Conservation (phyloP, 2,329 filamentous ascomycete genomes). For the Stagonosporopsis vannaccii region DNA sequence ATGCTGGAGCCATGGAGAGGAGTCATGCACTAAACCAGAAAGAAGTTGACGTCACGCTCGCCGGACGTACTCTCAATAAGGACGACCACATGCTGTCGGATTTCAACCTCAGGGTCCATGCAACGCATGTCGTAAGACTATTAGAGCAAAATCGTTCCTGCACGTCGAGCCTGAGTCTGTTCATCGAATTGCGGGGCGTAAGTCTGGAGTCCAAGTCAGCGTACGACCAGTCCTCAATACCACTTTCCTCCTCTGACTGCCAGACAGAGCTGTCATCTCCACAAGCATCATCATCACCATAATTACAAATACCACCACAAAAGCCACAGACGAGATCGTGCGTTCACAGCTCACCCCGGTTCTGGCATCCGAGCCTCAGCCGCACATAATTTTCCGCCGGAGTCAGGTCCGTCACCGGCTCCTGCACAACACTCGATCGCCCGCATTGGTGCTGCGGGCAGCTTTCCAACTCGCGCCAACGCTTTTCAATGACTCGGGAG, state of each 20-base stretch:
- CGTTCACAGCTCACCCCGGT: background rate
- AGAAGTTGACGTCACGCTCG: background rate
- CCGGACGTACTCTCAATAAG: background rate
- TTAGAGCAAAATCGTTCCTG: background rate
- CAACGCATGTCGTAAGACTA: too few species aligned
- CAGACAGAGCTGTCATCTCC: background rate
- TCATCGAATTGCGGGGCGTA: background rate
- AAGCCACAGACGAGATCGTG: background rate
- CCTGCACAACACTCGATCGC: background rate
- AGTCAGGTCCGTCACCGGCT: background rate
- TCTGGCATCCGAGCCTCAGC: background rate
- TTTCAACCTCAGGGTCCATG: background rate
- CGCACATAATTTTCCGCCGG: background rate
- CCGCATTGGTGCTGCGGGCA: background rate
- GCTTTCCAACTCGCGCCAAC: background rate
- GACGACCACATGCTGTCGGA: background rate
- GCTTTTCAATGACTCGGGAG: background rate
- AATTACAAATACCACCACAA: background rate
- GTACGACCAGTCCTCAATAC: background rate
- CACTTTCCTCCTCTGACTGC: background rate
- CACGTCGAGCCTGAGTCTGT: background rate
- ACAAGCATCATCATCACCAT: background rate
- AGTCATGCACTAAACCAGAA: background rate
- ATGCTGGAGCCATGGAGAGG: background rate
- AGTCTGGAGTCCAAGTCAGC: background rate